Evolutionary conservation across 164 flowering plant species (phyloP), one percentile per base, ranked within the genome.

Genomic region (Nelumbo lutea): DNA sequence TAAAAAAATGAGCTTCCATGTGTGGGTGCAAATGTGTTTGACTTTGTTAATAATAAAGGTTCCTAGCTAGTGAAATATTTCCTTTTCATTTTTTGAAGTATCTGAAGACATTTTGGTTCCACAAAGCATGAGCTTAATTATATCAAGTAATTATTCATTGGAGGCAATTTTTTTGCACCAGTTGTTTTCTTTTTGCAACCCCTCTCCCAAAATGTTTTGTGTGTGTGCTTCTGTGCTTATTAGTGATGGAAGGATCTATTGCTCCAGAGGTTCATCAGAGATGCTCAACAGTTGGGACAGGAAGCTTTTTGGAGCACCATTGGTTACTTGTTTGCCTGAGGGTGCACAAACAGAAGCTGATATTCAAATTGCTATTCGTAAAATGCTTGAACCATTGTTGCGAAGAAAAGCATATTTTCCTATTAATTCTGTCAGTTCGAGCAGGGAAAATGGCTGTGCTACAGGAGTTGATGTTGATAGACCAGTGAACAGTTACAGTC

Each of bases 251-350:
- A 53, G 57, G 57, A 50, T 14, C 59, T 5, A 62, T 6, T 72
- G 70, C 76, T 57, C 40, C 83, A 87, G 90, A 72, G 73, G 61
- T 68, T 46, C 75, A 13, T 40, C 77, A 48, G 88, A 85, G 61
- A 73, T 64, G 59, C 68, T 67, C 53, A 86, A 72, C 71, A 75
- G 71, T 69, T 72, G 81, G 66, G 83, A 82, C 46, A 71, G 72
- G 74, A 85, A 85, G 81, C 75, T 78, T 68, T 77, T 90, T 61
- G 87, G 96, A 66, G 76, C 93, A 38, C 98, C 99, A 43, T 77
- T 91, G 67, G 88, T 96, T 66, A 85, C 92, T 70, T 86, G 75
- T 76, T 62, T 91, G 65, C 80, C 68, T 52, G 91, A 82, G 46
- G 82, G 79, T 47, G 60, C 74, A 5, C 74, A 61, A 62, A 83